A percentile compares a stretch with the other conserved stretches of the same genome.
These are phyloP conservation scores for Xylaria bambusicola DNA, from an alignment of 495 filamentous ascomycete genomes.

Conservation along the genomic window DNA sequence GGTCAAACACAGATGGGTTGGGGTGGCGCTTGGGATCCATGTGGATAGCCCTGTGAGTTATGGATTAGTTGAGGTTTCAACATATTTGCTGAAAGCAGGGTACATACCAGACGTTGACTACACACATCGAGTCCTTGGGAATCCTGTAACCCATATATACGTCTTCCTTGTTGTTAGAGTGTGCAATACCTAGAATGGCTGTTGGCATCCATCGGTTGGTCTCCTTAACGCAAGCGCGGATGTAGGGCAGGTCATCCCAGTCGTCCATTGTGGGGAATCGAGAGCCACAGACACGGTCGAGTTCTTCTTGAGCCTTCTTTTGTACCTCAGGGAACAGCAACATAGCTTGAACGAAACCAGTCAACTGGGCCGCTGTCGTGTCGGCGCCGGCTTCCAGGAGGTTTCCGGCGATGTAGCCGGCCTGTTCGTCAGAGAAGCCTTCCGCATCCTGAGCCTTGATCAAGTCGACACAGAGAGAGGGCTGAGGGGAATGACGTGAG, in stretches of 20 bases:
- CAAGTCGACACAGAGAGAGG: slow-evolving; percentile 44
- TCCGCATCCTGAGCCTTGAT: slow-evolving; percentile 39
- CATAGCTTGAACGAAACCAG: slow-evolving; percentile 63
- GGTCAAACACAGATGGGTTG: slow-evolving; percentile 50
- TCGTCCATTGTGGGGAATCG: slow-evolving; percentile 54
- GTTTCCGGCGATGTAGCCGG: slow-evolving; percentile 49
- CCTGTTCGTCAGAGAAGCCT: slow-evolving; percentile 44
- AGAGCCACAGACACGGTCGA: slow-evolving; percentile 54
- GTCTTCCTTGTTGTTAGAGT: slow-evolving; percentile 52
- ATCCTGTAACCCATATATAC: slow-evolving; percentile 41
- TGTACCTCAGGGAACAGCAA: slow-evolving; percentile 51
- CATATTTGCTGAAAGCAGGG: background rate
- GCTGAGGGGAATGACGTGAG: slow-evolving; percentile 18
- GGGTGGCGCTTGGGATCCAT: slow-evolving; percentile 43
- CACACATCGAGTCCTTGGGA: slow-evolving; percentile 36
- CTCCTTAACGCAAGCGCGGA: slow-evolving; percentile 52
- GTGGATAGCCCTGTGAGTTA: slow-evolving; percentile 39
- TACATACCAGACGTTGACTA: slow-evolving; percentile 39
- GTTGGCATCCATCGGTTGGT: slow-evolving; percentile 58
- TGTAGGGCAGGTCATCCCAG: slow-evolving; percentile 51
- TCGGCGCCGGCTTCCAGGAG: slow-evolving; percentile 62
- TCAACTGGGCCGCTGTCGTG: slow-evolving; percentile 53
- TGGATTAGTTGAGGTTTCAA: background rate
- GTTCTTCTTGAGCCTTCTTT: slow-evolving; percentile 53
- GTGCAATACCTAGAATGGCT: slow-evolving; percentile 54